Evolutionary conservation across 257 asterid genomes (phyloP).

Genomic region (Marsdenia floribunda): DNA sequence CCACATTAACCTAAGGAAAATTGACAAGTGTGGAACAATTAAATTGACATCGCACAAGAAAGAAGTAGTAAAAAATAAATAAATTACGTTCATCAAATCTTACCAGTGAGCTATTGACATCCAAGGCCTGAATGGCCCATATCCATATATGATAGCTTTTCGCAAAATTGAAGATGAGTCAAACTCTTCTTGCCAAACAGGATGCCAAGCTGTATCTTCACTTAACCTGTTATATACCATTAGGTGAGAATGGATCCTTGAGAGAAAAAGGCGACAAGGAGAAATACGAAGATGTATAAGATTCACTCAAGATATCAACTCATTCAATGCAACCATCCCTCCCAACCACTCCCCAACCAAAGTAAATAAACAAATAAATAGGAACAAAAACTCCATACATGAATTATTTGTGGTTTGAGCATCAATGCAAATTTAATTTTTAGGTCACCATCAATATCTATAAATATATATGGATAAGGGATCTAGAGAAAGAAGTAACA

Average conservation of each 20-base stretch:
- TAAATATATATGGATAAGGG: background rate
- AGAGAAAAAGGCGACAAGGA: conserved; percentile 12
- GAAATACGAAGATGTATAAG: background rate
- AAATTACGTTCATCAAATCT: conserved; percentile 8
- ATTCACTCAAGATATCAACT: background rate
- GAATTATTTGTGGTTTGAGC: background rate
- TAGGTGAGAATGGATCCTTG: conserved; percentile 10
- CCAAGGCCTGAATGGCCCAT: conserved; percentile 84
- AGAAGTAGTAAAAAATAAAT: background rate
- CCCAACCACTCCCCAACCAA: background rate
- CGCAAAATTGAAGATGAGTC: conserved; percentile 47
- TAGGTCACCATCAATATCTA: background rate
- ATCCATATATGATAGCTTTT: conserved; percentile 69
- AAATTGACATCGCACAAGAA: background rate
- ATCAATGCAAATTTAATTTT: background rate
- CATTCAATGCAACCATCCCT: background rate
- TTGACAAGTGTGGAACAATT: conserved; percentile 4
- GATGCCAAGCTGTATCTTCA: conserved; percentile 97
- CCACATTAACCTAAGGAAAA: conserved; percentile 50
- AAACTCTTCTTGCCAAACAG: conserved; percentile 57
- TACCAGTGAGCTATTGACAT: conserved; percentile 97
- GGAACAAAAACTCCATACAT: background rate
- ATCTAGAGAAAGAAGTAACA: background rate
- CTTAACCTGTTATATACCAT: conserved; percentile 50
- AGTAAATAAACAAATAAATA: background rate